A percentile compares a stretch with the other conserved stretches of the same genome.
Evolutionary conservation across 176 grass and related monocot genomes (phyloP).

Genomic region (Eragrostis nindensis): DNA sequence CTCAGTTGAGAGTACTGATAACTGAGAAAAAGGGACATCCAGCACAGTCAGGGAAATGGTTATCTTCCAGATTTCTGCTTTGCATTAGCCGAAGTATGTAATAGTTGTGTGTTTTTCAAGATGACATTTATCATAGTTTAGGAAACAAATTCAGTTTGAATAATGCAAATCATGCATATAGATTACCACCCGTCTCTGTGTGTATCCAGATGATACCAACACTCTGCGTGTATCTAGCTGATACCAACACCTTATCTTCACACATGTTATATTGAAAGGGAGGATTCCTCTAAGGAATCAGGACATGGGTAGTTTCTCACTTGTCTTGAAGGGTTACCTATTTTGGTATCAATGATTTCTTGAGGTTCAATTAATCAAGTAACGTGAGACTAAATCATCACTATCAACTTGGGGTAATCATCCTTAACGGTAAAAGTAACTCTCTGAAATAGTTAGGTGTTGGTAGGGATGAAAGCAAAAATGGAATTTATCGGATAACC

Average conservation of each 20-base stretch:
- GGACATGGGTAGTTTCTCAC: background rate
- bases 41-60: background rate
- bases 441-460: conserved; percentile 1
- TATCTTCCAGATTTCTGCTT: background rate
- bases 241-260: too few species aligned
- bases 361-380: background rate
- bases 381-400: background rate
- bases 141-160: background rate
- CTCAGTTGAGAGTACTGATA: background rate
- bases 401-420: background rate
- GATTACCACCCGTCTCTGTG: too few species aligned
- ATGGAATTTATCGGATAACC: too few species aligned
- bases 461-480: too few species aligned
- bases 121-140: background rate
- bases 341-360: background rate
- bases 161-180: conserved; percentile 2
- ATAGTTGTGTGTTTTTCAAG: background rate
- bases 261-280: too few species aligned
- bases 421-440: background rate
- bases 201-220: too few species aligned
- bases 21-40: background rate
- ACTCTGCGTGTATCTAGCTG: too few species aligned
- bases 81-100: background rate
- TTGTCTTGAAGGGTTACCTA: background rate
- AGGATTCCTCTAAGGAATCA: too few species aligned